Percentiles rank a stretch among this genome's conserved stretches.
These are phyloP conservation scores for Sporodiniella umbellata DNA, from an alignment of 371 early-diverging fungal species.

Conservation along the genomic window DNA sequence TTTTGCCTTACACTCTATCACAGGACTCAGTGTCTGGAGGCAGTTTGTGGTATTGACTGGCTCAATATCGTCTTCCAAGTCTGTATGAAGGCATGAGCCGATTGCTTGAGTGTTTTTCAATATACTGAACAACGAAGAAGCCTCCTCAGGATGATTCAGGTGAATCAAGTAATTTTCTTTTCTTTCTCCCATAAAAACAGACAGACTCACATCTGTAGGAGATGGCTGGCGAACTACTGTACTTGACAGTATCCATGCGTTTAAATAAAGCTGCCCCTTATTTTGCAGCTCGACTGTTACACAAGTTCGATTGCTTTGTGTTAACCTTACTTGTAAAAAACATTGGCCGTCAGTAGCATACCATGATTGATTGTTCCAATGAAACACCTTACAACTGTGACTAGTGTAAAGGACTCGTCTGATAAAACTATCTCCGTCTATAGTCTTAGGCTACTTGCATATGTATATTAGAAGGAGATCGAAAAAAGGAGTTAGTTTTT, in stretches of 20 bases:
- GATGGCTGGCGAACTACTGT: constrained; percentile 31
- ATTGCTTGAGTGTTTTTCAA: constrained; percentile 27
- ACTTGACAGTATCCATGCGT: constrained; percentile 41
- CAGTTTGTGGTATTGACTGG: constrained; percentile 24
- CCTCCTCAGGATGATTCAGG: constrained; percentile 33
- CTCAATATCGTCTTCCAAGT: constrained; percentile 10
- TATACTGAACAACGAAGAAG: constrained; percentile 16
- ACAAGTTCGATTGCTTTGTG: constrained; percentile 31
- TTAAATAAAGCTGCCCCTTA: constrained; percentile 36
- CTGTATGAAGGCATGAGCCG: background rate
- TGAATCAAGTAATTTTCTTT: constrained; percentile 45
- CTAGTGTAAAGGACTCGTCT: constrained; percentile 33
- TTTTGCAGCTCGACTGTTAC: constrained; percentile 33
- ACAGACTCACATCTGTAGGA: constrained; percentile 36
- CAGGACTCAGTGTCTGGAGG: constrained; percentile 37
- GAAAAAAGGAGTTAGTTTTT: background rate
- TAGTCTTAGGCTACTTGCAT: constrained; percentile 24
- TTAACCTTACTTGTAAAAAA: constrained; percentile 27
- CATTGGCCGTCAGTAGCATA: constrained; percentile 41
- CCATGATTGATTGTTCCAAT: constrained; percentile 47
- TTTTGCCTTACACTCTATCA: constrained; percentile 43
- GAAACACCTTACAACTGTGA: constrained; percentile 40
- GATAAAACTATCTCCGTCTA: too few relatives aligned
- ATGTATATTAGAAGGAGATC: background rate
- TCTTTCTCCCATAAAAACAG: constrained; percentile 30